phyloP scores from a whole-genome alignment of 1,139 yeast species.

The Zygosaccharomyces sapae region DNA sequence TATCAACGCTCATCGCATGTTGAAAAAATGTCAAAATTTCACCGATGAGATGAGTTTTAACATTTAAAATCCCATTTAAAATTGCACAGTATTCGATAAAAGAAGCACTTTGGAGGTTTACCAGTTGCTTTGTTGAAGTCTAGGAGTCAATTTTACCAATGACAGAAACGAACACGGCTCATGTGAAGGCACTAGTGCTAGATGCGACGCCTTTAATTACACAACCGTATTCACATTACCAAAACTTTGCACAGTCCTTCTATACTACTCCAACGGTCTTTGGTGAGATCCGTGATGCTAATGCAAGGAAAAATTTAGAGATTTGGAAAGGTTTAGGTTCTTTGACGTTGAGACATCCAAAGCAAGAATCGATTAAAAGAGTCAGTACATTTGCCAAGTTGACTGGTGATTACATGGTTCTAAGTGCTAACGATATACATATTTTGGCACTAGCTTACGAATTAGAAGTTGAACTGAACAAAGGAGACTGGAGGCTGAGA shows the following conservation, averaged over 20 bases:
- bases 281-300: slow-evolving; percentile 80
- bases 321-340: slow-evolving; percentile 68
- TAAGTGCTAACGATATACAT: slow-evolving; percentile 87
- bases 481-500: slow-evolving; percentile 67
- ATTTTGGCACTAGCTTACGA: slow-evolving; percentile 89
- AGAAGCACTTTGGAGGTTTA: not conserved
- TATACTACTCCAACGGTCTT: slow-evolving; percentile 91
- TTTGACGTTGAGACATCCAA: slow-evolving; percentile 70
- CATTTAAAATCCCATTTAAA: not conserved
- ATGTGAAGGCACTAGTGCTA: slow-evolving; percentile 60
- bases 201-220: slow-evolving; percentile 96
- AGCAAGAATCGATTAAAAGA: slow-evolving; percentile 53
- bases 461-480: slow-evolving; percentile 65
- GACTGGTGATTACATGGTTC: slow-evolving; percentile 87
- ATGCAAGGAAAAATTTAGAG: slow-evolving; percentile 69
- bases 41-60: slow-evolving; percentile 17
- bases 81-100: not conserved
- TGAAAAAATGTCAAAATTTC: slow-evolving; percentile 7
- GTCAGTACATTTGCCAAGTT: slow-evolving; percentile 74
- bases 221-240: slow-evolving; percentile 71
- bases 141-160: not conserved
- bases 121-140: not conserved
- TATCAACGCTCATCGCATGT: slow-evolving; percentile 2
- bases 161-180: slow-evolving; percentile 23
- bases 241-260: slow-evolving; percentile 62